A percentile compares a stretch with the other conserved stretches of the same genome.
These are phyloP conservation scores for Flaveria brownii DNA, from an alignment of 129 eudicot species.

Conservation along the genomic window DNA sequence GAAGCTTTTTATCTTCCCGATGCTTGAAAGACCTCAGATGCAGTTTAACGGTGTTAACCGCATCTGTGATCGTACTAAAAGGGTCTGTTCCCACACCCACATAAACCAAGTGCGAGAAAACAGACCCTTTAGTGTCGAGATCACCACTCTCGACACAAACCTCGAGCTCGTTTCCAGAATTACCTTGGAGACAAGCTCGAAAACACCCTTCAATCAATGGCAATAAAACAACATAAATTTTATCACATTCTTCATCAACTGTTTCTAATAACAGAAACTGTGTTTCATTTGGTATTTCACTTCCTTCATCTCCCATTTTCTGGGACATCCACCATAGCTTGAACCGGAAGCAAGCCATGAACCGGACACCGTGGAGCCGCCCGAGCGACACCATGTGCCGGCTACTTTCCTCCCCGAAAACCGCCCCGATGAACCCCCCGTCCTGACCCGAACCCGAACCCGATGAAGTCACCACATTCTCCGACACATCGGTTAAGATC, in stretches of 20 bases:
- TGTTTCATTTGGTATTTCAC: constrained; percentile 83
- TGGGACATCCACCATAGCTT: constrained; percentile 98
- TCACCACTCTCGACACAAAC: constrained; percentile 77
- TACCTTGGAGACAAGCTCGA: constrained; percentile 81
- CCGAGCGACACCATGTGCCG: constrained; percentile 72
- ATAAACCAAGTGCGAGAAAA: constrained; percentile 47
- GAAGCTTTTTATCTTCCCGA: constrained; percentile 62
- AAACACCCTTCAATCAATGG: constrained; percentile 82
- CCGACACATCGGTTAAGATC: constrained; percentile 58
- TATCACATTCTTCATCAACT: constrained; percentile 35
- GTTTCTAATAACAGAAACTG: constrained; percentile 81
- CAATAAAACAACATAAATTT: constrained; percentile 62
- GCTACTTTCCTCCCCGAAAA: constrained; percentile 46
- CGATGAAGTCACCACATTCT: constrained; percentile 49
- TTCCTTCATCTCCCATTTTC: constrained; percentile 67
- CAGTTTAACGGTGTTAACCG: constrained; percentile 47
- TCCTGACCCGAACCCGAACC: constrained; percentile 59
- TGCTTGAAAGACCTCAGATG: constrained; percentile 63
- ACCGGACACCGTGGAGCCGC: constrained; percentile 57
- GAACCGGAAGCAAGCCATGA: constrained; percentile 78
- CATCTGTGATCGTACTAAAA: constrained; percentile 49
- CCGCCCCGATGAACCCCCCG: constrained; percentile 68
- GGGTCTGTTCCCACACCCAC: constrained; percentile 69
- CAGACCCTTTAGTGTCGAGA: constrained; percentile 38
- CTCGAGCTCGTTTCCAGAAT: constrained; percentile 56